A percentile compares a stretch with the other conserved stretches of the same genome.
These are phyloP conservation scores for Sporothrix luriei DNA, from an alignment of 2,329 filamentous ascomycete genomes.

Conservation along the genomic window DNA sequence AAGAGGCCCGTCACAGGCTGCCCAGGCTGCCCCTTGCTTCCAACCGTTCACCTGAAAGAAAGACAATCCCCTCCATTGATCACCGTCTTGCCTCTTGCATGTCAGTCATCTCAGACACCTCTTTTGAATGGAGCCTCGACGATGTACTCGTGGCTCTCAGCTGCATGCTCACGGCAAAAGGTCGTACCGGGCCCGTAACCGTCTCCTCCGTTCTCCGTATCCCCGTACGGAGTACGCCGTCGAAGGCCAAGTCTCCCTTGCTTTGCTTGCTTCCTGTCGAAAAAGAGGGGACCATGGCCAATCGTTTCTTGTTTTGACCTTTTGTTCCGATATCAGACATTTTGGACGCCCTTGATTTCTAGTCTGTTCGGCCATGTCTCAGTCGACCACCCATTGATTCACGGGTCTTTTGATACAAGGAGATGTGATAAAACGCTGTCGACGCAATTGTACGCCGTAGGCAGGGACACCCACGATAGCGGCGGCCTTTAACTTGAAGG, in stretches of 20 bases:
- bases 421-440: neutral
- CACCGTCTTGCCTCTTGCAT: neutral
- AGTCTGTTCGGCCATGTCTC: neutral
- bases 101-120: neutral
- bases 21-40: conserved; percentile 1
- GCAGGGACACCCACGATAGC: no score
- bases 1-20: neutral
- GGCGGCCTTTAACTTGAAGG: no score
- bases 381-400: conserved; percentile 8
- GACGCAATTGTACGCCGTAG: neutral
- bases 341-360: neutral
- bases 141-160: neutral
- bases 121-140: neutral
- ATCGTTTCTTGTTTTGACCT: conserved; percentile 15
- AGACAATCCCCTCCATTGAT: neutral
- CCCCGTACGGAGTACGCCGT: neutral
- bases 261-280: neutral
- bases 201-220: neutral
- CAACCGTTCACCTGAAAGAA: neutral
- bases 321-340: conserved; percentile 15
- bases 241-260: neutral
- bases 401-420: neutral
- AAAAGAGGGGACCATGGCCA: neutral
- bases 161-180: neutral
- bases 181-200: no score